A percentile compares a stretch with the other conserved stretches of the same genome.
phyloP scores from a whole-genome alignment of 139 green algal genomes.

The Ostreobium quekettii region DNA sequence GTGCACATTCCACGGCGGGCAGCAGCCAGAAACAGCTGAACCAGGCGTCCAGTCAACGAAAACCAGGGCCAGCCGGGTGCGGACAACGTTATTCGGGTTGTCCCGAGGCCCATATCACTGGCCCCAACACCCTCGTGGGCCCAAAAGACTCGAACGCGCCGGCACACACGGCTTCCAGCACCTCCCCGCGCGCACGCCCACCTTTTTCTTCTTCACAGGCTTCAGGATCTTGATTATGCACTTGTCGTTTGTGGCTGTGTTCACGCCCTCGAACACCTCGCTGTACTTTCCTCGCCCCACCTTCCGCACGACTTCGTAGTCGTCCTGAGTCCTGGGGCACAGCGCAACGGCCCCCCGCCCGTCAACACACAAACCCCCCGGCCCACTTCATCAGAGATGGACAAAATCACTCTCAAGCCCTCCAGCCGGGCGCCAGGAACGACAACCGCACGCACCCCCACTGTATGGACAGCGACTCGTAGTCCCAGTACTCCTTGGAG shows the following conservation, averaged over 20 bases:
- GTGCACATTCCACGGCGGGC: too few species aligned
- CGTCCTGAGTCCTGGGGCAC: conserved; percentile 62
- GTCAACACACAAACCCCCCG: background rate
- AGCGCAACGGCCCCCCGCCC: background rate
- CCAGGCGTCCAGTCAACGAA: too few species aligned
- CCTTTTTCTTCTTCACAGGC: conserved; percentile 98
- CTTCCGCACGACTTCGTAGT: conserved; percentile 95
- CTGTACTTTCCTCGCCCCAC: conserved; percentile 96
- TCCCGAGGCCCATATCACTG: too few species aligned
- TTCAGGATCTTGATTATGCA: conserved; percentile 99
- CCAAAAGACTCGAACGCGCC: too few species aligned
- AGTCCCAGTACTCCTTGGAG: conserved; percentile 90
- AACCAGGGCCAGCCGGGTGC: too few species aligned
- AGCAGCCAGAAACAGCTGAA: too few species aligned
- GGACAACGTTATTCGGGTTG: too few species aligned
- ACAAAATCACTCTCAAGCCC: background rate
- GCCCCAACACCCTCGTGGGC: too few species aligned
- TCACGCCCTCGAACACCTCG: conserved; percentile 97
- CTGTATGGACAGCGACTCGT: conserved; percentile 80
- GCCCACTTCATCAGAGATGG: background rate
- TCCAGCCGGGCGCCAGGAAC: background rate
- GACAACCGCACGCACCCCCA: conserved; percentile 27
- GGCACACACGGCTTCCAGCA: too few species aligned
- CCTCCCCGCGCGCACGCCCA: conserved; percentile 9
- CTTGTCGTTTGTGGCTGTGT: conserved; percentile 53